These are phyloP conservation scores for Pholiota microspora DNA, from an alignment of 768 basidiomycete species.

Conservation along the genomic window DNA sequence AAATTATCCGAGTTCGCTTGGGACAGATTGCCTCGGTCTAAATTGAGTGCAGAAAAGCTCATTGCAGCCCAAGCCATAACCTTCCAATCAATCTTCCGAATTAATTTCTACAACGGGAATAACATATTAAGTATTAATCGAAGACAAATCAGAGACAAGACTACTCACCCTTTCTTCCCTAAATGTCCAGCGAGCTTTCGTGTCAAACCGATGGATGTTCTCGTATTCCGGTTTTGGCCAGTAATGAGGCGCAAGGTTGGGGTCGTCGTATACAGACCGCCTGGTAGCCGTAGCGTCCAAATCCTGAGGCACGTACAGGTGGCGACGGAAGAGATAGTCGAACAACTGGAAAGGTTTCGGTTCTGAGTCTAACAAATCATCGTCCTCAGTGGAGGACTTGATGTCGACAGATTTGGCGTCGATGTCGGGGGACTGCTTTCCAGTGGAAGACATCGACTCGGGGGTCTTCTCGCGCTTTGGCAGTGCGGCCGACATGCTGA, in stretches of 20 bases:
- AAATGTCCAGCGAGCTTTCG: constrained; percentile 57
- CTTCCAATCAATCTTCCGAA: constrained; percentile 60
- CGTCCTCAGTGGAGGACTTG: constrained; percentile 16
- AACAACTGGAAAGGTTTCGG: constrained; percentile 33
- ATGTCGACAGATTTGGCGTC: constrained; percentile 9
- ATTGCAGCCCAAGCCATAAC: constrained; percentile 56
- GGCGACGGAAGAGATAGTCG: constrained; percentile 31
- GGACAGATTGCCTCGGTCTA: constrained; percentile 51
- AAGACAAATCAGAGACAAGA: background rate
- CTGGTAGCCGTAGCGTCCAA: constrained; percentile 44
- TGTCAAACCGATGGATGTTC: constrained; percentile 56
- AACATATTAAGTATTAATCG: background rate
- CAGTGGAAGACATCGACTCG: background rate
- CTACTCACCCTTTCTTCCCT: constrained; percentile 46
- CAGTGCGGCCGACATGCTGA: constrained; percentile 2
- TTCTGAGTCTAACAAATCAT: constrained; percentile 34
- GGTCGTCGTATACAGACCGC: constrained; percentile 53
- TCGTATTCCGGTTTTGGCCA: constrained; percentile 53
- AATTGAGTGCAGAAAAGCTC: constrained; percentile 55
- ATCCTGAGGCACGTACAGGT: constrained; percentile 20
- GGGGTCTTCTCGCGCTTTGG: background rate
- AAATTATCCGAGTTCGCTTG: constrained; percentile 62
- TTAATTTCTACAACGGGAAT: constrained; percentile 38
- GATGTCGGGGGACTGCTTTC: constrained; percentile 7
- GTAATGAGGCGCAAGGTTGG: constrained; percentile 40